A percentile compares a stretch with the other conserved stretches of the same genome.
These are phyloP conservation scores for Ajuga chamaepitys DNA, from an alignment of 257 asterid genomes.

Conservation along the genomic window DNA sequence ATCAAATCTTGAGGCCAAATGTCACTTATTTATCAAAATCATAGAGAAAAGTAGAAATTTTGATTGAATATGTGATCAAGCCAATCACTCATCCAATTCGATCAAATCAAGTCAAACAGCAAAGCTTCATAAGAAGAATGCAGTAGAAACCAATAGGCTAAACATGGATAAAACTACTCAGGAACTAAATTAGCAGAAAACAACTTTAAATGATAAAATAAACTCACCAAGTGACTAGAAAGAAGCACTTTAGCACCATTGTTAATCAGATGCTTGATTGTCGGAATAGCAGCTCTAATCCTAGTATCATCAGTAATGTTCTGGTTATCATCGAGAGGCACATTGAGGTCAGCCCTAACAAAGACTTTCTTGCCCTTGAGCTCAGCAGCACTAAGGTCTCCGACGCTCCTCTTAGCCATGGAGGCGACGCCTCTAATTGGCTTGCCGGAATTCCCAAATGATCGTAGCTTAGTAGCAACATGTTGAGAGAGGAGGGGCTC, in stretches of 20 bases:
- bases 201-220: not conserved
- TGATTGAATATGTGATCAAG: not conserved
- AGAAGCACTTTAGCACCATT: constrained; percentile 70
- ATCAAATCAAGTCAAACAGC: constrained; percentile 8
- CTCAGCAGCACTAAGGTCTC: constrained; percentile 42
- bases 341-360: constrained; percentile 73
- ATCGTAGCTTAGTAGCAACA: constrained; percentile 51
- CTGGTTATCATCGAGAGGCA: constrained; percentile 60
- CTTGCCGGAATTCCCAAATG: constrained; percentile 28
- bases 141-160: not conserved
- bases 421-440: constrained; percentile 47
- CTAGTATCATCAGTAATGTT: constrained; percentile 72
- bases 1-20: not conserved
- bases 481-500: constrained; percentile 36
- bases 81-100: not conserved
- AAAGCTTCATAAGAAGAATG: not conserved
- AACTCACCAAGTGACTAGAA: constrained; percentile 23
- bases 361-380: constrained; percentile 69
- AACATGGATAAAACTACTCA: not conserved
- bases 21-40: not conserved
- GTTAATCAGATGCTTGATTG: constrained; percentile 49
- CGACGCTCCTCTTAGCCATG: constrained; percentile 66
- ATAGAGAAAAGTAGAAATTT: not conserved
- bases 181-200: not conserved
- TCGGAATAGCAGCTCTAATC: constrained; percentile 78